phyloP scores from a whole-genome alignment of 805 yeast species.

The Martiniozyma abietophila region DNA sequence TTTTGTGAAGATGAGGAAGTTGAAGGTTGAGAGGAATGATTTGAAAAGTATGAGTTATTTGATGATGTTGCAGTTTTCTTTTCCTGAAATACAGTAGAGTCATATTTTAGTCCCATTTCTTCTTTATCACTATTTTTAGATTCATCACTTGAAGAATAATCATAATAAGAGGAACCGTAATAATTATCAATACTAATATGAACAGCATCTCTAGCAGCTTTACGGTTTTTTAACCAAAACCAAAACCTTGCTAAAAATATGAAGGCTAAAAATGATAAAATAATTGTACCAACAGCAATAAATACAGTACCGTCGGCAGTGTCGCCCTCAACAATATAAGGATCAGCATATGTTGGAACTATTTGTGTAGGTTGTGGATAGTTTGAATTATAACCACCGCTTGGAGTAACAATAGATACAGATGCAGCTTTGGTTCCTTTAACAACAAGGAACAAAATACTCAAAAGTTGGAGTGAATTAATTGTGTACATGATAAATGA shows the following conservation, averaged over 20 bases:
- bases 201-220: slow-evolving; percentile 11
- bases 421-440: too few species aligned
- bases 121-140: slow-evolving; percentile 4
- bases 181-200: slow-evolving; percentile 14
- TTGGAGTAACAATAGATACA: too few species aligned
- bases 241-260: slow-evolving; percentile 18
- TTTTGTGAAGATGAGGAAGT: slow-evolving; percentile 2
- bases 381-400: too few species aligned
- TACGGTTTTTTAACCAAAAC: slow-evolving; percentile 21
- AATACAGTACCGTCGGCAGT: slow-evolving; percentile 33
- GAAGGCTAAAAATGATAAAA: slow-evolving; percentile 19
- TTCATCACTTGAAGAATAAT: too few species aligned
- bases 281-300: slow-evolving; percentile 32
- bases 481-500: too few species aligned
- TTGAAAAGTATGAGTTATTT: slow-evolving; percentile 8
- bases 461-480: too few species aligned
- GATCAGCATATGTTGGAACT: slow-evolving; percentile 21
- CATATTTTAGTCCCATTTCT: slow-evolving; percentile 9
- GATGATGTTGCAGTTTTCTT: slow-evolving; percentile 8
- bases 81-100: slow-evolving; percentile 9
- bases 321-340: slow-evolving; percentile 23
- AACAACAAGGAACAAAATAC: too few species aligned
- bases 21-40: slow-evolving; percentile 7
- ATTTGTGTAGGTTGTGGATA: slow-evolving; percentile 2
- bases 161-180: slow-evolving; percentile 14